Base-by-base conservation (phyloP, 305 asterid species). In the Fraxinus dipetala region DNA sequence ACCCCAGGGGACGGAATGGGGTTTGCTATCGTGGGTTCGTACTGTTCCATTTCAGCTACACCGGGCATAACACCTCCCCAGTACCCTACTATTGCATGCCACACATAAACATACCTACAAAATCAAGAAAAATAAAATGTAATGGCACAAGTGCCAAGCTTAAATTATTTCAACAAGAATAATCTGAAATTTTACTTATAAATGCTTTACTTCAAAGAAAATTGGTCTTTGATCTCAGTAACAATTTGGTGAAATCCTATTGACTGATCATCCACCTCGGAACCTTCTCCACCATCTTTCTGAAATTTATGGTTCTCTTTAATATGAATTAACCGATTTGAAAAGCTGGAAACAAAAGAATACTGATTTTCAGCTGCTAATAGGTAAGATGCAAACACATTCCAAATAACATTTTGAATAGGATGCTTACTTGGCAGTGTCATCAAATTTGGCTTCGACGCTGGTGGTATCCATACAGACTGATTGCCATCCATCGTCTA, bases 401-500 rank as follows among this genome's bases (percentile, higher is more conserved):
- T 30, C 6, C 1, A 43, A 54, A 43, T 26, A 59, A 78, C 36
- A 20, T 59, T 76, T 35, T 75, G 63, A 80, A 79, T 63, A 4
- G 78, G 75, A 77, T 36, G 75, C 90, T 89, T 83, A 92, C 98
- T 95, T 92, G 83, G 97, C 97, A n/a, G 91, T 45, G 87, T 90
- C 85, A 76, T 87, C 94, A 16, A 85, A 82, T 86, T 85, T 83
- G 20, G 87, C 83, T 83, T 84, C 93, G 22, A 83, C 43, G 45
- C 95, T 81, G 30, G 85, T 84, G 63, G 91, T 85, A 87, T 95
- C 98, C 98, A 92, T 91, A 51, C 87, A 86, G 78, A 93, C 97
- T 10, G 95, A 88, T 83, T 95, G 98, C 98, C 98, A 95, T 76
- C 98, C 98, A 85, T 95, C 98, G 45, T 95, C 98, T 18, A 95